phyloP scores from a whole-genome alignment of 345 rosid genomes.

The Excoecaria agallocha region DNA sequence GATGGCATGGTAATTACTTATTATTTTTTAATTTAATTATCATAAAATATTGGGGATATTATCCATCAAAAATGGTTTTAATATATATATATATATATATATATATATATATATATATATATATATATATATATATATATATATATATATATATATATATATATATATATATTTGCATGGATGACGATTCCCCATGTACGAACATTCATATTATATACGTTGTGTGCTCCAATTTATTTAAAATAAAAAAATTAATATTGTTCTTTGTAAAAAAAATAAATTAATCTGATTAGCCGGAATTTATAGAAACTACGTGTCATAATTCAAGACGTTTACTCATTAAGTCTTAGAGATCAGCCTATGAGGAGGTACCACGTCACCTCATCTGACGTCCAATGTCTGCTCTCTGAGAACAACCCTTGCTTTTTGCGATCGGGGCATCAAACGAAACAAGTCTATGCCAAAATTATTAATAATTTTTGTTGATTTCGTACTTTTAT shows the following conservation, averaged over 20 bases:
- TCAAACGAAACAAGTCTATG: neutral
- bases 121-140: neutral
- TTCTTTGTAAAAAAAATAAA: neutral
- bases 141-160: too few species aligned
- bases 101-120: neutral
- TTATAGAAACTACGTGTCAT: neutral
- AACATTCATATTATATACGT: neutral
- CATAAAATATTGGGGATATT: too few species aligned
- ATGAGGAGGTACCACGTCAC: constrained; percentile 11
- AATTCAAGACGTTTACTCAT: neutral
- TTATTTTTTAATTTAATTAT: too few species aligned
- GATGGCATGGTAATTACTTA: too few species aligned
- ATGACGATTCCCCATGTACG: constrained; percentile 9
- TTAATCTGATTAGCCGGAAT: neutral
- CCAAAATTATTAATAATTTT: neutral
- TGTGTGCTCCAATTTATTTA: neutral
- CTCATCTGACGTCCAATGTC: constrained; percentile 11
- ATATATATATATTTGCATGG: neutral
- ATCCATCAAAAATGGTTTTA: too few species aligned
- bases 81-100: neutral
- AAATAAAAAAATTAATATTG: neutral
- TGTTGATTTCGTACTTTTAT: neutral
- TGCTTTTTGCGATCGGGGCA: neutral
- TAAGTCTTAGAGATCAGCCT: neutral
- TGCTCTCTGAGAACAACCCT: neutral